These are phyloP conservation scores for Vitis vinifera DNA, from an alignment of 164 flowering plant species.

Conservation along the genomic window DNA sequence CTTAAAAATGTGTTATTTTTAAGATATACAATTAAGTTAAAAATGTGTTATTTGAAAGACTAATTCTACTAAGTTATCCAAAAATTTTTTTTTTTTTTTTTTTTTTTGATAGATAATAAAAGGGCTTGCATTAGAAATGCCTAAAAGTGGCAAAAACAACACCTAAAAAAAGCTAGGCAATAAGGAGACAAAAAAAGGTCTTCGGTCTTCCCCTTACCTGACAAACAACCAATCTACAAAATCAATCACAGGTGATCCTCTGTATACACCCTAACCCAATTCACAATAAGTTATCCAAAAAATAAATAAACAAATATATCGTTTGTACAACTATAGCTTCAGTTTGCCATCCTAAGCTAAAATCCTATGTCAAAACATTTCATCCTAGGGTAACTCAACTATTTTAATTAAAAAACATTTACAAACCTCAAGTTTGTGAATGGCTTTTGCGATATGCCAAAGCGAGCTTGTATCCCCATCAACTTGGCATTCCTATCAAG, in stretches of 20 bases:
- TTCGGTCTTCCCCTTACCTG: too few species aligned
- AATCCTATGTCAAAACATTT: not conserved
- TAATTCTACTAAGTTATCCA: not conserved
- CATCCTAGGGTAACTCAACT: not conserved
- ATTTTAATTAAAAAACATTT: not conserved
- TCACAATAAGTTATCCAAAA: not conserved
- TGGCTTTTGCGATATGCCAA: constrained; percentile 97
- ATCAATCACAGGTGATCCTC: too few species aligned
- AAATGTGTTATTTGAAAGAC: not conserved
- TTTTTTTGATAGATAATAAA: too few species aligned
- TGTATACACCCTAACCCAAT: too few species aligned
- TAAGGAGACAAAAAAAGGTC: too few species aligned
- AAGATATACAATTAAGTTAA: not conserved
- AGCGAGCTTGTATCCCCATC: constrained; percentile 86
- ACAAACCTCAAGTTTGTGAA: constrained; percentile 94
- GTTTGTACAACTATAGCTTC: too few species aligned
- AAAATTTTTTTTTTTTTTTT: too few species aligned
- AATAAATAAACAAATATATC: too few species aligned
- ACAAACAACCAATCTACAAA: too few species aligned
- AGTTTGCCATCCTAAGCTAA: not conserved
- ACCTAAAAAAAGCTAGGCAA: too few species aligned
- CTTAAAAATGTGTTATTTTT: not conserved
- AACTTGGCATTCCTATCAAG: constrained; percentile 63
- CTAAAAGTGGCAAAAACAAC: too few species aligned
- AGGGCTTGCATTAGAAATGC: too few species aligned